These are phyloP conservation scores for Aspergillus sp. DNA, from an alignment of 2,329 filamentous ascomycete species.

Conservation along the genomic window DNA sequence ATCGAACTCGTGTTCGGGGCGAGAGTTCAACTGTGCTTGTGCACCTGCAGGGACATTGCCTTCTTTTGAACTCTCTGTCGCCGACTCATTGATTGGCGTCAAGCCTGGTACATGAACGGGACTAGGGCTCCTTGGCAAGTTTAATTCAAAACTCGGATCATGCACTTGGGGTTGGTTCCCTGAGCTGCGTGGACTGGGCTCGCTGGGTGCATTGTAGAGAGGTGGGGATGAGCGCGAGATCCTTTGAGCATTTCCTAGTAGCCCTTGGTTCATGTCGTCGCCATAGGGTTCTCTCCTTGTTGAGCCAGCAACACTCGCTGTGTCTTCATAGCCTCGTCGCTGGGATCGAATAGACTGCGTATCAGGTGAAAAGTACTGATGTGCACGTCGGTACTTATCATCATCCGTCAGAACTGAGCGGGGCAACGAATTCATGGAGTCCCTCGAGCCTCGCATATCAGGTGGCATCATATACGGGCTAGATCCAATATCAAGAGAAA, in stretches of 20 bases:
- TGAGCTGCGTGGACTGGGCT: constrained; percentile 11
- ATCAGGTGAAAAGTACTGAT: constrained; percentile 54
- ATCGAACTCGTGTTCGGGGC: constrained; percentile 22
- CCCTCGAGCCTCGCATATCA: constrained; percentile 72
- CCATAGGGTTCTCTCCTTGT: constrained; percentile 42
- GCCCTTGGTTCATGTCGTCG: constrained; percentile 51
- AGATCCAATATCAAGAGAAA: constrained; percentile 65
- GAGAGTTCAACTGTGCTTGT: neutral
- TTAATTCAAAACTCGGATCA: constrained; percentile 21
- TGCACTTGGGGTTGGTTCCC: constrained; percentile 16
- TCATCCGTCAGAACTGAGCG: constrained; percentile 71
- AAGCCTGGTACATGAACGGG: constrained; percentile 19
- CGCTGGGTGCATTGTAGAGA: constrained; percentile 21
- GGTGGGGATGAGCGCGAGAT: constrained; percentile 58
- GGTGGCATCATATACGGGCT: constrained; percentile 91
- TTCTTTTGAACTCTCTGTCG: constrained; percentile 1
- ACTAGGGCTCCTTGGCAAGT: constrained; percentile 22
- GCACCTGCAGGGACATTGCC: neutral
- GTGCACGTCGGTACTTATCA: constrained; percentile 76
- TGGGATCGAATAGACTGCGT: constrained; percentile 39
- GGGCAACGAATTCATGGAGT: constrained; percentile 84
- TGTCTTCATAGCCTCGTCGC: constrained; percentile 41
- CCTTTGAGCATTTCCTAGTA: constrained; percentile 57
- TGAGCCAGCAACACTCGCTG: constrained; percentile 55
- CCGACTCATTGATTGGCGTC: constrained; percentile 10